Evolutionary conservation across 768 basidiomycete species (phyloP).

Genomic region (Rhizopogon vinicolor): DNA sequence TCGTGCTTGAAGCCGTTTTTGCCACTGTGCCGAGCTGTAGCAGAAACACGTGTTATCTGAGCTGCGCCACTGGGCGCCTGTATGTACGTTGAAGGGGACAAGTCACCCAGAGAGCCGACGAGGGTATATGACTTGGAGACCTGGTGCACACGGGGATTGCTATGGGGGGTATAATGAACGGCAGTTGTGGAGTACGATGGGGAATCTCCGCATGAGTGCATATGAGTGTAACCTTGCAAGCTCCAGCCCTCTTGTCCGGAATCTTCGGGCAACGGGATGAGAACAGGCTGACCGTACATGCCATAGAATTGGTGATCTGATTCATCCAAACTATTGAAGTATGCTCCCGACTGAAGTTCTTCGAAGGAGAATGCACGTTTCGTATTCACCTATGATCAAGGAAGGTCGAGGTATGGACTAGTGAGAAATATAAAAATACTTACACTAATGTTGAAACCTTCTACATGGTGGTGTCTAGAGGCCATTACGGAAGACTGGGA

Average conservation of each 20-base stretch:
- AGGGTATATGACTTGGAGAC: conserved; percentile 25
- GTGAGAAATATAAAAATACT: not conserved
- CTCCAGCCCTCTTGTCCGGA: conserved; percentile 12
- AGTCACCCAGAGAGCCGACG: conserved; percentile 22
- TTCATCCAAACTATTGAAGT: conserved; percentile 25
- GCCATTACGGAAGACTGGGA: not conserved
- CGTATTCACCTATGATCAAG: conserved; percentile 18
- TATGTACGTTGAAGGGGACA: not conserved
- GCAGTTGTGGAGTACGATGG: not conserved
- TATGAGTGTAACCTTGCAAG: conserved; percentile 3
- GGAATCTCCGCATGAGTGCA: conserved; percentile 1
- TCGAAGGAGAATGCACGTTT: conserved; percentile 29
- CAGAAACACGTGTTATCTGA: not conserved
- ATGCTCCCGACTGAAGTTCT: conserved; percentile 29
- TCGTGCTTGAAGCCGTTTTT: conserved; percentile 2
- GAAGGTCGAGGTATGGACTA: not conserved
- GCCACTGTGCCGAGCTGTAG: not conserved
- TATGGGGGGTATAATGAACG: conserved; percentile 3
- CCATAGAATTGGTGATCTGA: conserved; percentile 28
- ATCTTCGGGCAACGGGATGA: conserved; percentile 23
- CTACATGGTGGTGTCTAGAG: conserved; percentile 7
- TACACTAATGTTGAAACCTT: conserved; percentile 21
- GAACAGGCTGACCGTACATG: conserved; percentile 26
- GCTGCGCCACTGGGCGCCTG: not conserved
- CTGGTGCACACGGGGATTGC: conserved; percentile 2